These are phyloP conservation scores for Fusarium abutilonis DNA, from an alignment of 2,329 filamentous ascomycete genomes.

Conservation along the genomic window DNA sequence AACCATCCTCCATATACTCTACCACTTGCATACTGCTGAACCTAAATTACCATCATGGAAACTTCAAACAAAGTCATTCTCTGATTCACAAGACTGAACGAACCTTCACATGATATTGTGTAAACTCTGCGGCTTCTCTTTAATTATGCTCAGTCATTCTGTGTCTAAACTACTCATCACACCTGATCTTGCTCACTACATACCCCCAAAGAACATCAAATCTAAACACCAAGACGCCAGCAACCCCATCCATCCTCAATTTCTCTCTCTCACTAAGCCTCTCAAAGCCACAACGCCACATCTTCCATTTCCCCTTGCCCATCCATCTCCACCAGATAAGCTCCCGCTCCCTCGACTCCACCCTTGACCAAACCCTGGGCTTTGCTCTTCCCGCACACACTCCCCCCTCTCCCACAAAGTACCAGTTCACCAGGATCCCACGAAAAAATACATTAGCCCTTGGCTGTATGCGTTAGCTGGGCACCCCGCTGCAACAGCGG, in stretches of 20 bases:
- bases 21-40: too few relatives aligned
- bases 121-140: too few relatives aligned
- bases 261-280: neutral
- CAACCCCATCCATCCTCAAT: neutral
- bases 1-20: too few relatives aligned
- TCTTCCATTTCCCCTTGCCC: slow-evolving; percentile 5
- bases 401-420: slow-evolving; percentile 13
- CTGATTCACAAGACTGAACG: too few relatives aligned
- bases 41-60: too few relatives aligned
- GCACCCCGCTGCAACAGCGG: slow-evolving; percentile 41
- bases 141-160: too few relatives aligned
- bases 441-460: slow-evolving; percentile 14
- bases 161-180: too few relatives aligned
- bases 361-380: slow-evolving; percentile 26
- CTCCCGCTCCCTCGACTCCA: slow-evolving; percentile 34
- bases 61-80: too few relatives aligned
- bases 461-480: neutral
- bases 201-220: too few relatives aligned
- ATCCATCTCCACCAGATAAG: slow-evolving; percentile 27
- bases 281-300: slow-evolving; percentile 32
- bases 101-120: too few relatives aligned
- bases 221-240: neutral
- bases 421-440: neutral
- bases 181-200: too few relatives aligned
- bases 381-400: slow-evolving; percentile 22